Conservation (phyloP, 345 rosid genomes). For the Anastatica hierochuntica region DNA sequence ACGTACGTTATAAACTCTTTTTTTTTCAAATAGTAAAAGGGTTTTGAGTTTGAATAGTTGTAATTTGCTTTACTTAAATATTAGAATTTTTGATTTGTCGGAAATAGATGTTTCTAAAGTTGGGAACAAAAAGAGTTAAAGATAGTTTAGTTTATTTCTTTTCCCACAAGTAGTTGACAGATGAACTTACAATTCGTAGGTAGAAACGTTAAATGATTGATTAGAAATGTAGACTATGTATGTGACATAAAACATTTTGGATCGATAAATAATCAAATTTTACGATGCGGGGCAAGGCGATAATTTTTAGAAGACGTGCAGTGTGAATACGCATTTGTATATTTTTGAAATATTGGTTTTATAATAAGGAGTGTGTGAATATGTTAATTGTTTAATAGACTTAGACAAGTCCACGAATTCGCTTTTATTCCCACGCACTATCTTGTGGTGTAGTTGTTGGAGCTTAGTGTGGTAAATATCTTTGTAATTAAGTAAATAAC, state of each 20-base stretch:
- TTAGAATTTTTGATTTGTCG: too few relatives aligned
- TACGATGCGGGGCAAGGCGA: too few relatives aligned
- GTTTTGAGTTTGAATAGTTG: constrained; percentile 3
- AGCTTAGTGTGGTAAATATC: constrained; percentile 5
- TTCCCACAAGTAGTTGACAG: background rate
- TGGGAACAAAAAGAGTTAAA: constrained; percentile 7
- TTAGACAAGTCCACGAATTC: constrained; percentile 6
- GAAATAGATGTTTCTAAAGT: constrained; percentile 19
- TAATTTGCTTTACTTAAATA: background rate
- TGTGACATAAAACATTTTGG: background rate
- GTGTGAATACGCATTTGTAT: too few relatives aligned
- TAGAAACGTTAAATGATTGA: background rate
- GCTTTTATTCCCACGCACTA: constrained; percentile 2
- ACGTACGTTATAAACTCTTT: background rate
- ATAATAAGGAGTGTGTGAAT: too few relatives aligned
- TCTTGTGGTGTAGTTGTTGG: constrained; percentile 5
- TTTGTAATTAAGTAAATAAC: constrained; percentile 5
- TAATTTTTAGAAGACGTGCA: too few relatives aligned
- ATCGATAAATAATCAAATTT: too few relatives aligned
- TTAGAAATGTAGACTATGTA: background rate
- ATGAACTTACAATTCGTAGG: background rate
- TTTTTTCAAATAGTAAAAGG: too few relatives aligned
- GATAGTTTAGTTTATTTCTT: background rate
- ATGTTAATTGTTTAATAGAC: constrained; percentile 1
- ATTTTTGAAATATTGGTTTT: background rate